Base-by-base conservation (phyloP, 306 rosid species). In the Cyamopsis tetragonoloba region DNA sequence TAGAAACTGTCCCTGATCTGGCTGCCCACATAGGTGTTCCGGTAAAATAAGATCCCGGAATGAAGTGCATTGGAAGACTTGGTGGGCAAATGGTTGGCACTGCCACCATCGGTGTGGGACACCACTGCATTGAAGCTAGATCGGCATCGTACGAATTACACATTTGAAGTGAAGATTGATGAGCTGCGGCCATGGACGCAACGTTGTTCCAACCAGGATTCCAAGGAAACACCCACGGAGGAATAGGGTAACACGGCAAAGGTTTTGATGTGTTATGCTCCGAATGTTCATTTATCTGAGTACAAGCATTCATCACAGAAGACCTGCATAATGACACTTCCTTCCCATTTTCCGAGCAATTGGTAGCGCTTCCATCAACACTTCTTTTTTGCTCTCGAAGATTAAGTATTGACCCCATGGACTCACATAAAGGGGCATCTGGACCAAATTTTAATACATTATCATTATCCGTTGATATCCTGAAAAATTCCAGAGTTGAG, bases 161-260 rank as follows among this genome's bases (percentile, higher is more conserved):
- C 27, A 46, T 53, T 17, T 35, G 15, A n/a, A 57, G 62, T 44
- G 72, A 68, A 43, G 74, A 24, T 20, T 62, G 72, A 4, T 66
- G 76, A 32, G 67, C 51, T 56, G 57, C 31, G 18, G 61, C 78
- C 35, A 70, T 37, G 58, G 85, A 43, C 32, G 73, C 53, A n/a
- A 39, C 49, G 58, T 49, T 72, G 60, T 49, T 79, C 73, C 86
- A 57, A 24, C 77, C 79, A 59, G 81, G 83, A 39, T 63, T 80
- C 75, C 77, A 31, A 61, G 85, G 85, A 43, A 79, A n/a, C 14
- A 75, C 74, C 87, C 79, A 79, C 28, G 85, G 85, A 69, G 83
- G 62, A 62, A 79, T 70, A 10, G 81, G 77, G 66, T 71, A 75
- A 49, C 76, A 78, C 26, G 74, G 82, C 53, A 65, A 15, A 26